A percentile compares a stretch with the other conserved stretches of the same genome.
phyloP scores from a whole-genome alignment of 331 rosid species.

The Telfairia occidentalis region DNA sequence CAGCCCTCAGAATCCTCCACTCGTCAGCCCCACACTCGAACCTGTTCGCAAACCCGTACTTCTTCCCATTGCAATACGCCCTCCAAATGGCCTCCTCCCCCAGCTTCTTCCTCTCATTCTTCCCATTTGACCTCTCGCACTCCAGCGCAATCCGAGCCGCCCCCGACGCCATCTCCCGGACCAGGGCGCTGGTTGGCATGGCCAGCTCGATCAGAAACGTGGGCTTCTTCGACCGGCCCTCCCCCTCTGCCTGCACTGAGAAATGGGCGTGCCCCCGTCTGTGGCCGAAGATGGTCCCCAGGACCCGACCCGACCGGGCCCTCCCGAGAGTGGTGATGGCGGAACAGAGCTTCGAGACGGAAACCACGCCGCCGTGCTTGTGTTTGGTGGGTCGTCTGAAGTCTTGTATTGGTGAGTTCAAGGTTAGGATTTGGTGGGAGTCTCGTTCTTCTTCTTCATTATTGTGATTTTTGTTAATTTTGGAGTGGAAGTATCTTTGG shows the following conservation, averaged over 20 bases:
- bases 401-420: background rate
- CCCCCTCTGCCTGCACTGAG: conserved; percentile 60
- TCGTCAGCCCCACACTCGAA: conserved; percentile 59
- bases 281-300: conserved; percentile 52
- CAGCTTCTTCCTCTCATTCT: conserved; percentile 16
- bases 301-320: conserved; percentile 29
- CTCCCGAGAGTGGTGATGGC: conserved; percentile 35
- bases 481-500: conserved; percentile 63
- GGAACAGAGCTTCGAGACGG: conserved; percentile 45
- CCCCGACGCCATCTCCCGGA: conserved; percentile 84
- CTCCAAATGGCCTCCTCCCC: conserved; percentile 60
- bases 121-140: conserved; percentile 28
- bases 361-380: background rate
- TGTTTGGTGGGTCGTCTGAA: no score
- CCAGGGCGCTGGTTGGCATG: conserved; percentile 59
- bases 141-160: conserved; percentile 65
- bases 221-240: no score
- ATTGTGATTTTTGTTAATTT: conserved; percentile 30
- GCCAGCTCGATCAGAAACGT: conserved; percentile 56
- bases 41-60: conserved; percentile 51
- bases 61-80: conserved; percentile 74
- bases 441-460: conserved; percentile 4
- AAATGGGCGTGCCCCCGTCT: conserved; percentile 68
- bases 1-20: conserved; percentile 65
- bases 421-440: conserved; percentile 33